phyloP scores from a whole-genome alignment of 139 green algal genomes.

The Chlorella sp. region DNA sequence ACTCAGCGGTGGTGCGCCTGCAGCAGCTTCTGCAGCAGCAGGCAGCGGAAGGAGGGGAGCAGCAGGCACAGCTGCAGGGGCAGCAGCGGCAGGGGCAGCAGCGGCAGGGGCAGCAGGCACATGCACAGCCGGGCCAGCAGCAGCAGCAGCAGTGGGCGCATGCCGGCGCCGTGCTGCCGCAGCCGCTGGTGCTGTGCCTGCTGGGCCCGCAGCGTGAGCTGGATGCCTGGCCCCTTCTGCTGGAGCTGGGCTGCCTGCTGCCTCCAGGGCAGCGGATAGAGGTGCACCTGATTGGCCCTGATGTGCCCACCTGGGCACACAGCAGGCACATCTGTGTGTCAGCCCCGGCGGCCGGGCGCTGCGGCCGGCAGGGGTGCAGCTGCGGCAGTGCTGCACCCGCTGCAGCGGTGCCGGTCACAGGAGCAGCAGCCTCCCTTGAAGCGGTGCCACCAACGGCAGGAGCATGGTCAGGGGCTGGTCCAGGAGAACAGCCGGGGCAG shows the following conservation, averaged over 20 bases:
- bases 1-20: conserved; percentile 28
- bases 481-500: background rate
- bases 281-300: conserved; percentile 22
- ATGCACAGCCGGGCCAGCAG: background rate
- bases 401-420: background rate
- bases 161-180: background rate
- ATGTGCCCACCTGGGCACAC: conserved; percentile 14
- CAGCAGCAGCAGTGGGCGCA: background rate
- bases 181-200: conserved; percentile 26
- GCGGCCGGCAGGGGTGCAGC: background rate
- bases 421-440: background rate
- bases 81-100: background rate
- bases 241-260: conserved; percentile 47
- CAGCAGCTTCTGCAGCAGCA: conserved; percentile 13
- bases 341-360: background rate
- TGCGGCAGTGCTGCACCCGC: background rate
- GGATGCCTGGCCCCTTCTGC: conserved; percentile 28
- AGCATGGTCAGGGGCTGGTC: background rate
- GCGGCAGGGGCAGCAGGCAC: background rate
- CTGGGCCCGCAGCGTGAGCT: conserved; percentile 16
- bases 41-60: background rate
- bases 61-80: background rate
- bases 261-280: background rate
- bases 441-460: background rate
- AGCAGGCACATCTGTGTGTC: background rate